Evolutionary conservation across 1,284 basidiomycete species (phyloP).

Genomic region (Sporisorium scitamineum): DNA sequence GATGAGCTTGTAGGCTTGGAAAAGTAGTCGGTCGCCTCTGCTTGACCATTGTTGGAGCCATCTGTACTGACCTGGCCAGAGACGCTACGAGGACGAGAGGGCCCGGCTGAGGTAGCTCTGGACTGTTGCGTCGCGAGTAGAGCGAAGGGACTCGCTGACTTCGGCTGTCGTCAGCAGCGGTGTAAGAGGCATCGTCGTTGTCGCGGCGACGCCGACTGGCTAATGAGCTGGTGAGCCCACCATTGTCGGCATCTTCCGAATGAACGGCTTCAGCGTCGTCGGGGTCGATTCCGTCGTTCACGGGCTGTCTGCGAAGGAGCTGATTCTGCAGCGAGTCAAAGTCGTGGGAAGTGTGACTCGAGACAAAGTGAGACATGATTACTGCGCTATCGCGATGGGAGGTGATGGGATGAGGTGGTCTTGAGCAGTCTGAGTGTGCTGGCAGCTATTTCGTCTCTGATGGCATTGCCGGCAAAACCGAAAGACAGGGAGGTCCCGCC

Average conservation of each 20-base stretch:
- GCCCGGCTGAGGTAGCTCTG: conserved; percentile 31
- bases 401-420: background rate
- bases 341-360: conserved; percentile 55
- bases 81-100: conserved; percentile 41
- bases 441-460: background rate
- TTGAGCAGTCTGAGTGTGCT: background rate
- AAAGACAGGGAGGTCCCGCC: background rate
- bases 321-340: conserved; percentile 63
- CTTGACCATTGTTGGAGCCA: conserved; percentile 5
- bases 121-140: conserved; percentile 52
- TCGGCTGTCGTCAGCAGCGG: conserved; percentile 19
- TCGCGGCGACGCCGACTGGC: conserved; percentile 36
- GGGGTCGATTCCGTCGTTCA: conserved; percentile 25
- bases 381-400: background rate
- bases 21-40: conserved; percentile 37
- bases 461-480: conserved; percentile 24
- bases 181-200: conserved; percentile 10
- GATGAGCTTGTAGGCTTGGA: conserved; percentile 13
- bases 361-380: conserved; percentile 67
- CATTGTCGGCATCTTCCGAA: conserved; percentile 17
- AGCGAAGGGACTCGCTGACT: conserved; percentile 36
- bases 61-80: conserved; percentile 7
- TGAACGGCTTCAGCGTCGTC: conserved; percentile 23
- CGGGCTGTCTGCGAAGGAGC: conserved; percentile 53
- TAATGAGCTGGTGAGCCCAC: conserved; percentile 9